Evolutionary conservation across 768 basidiomycete genomes (phyloP).

Genomic region (Lactifluus pinguis): DNA sequence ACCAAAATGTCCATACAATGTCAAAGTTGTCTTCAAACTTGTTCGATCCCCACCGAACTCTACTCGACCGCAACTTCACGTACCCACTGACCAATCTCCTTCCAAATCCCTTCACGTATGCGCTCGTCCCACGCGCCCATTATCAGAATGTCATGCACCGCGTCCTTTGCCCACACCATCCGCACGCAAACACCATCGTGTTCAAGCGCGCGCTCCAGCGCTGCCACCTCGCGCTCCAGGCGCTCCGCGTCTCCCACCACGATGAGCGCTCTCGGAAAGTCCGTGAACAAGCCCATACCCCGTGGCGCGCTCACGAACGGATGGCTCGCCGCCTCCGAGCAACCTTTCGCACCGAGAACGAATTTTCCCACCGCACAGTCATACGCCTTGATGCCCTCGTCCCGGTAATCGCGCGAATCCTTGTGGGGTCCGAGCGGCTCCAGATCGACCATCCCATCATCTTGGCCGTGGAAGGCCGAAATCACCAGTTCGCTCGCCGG

Average conservation of each 20-base stretch:
- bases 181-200: constrained; percentile 20
- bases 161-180: constrained; percentile 20
- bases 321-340: constrained; percentile 17
- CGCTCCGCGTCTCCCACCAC: constrained; percentile 45
- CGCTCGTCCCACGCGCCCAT: constrained; percentile 18
- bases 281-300: constrained; percentile 36
- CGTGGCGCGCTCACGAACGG: constrained; percentile 25
- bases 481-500: constrained; percentile 29
- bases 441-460: constrained; percentile 23
- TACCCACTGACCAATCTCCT: constrained; percentile 16
- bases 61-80: constrained; percentile 7
- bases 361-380: constrained; percentile 23
- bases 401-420: constrained; percentile 18
- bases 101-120: constrained; percentile 18
- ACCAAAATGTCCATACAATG: too few species aligned
- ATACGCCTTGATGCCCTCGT: constrained; percentile 19
- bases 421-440: constrained; percentile 22
- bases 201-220: constrained; percentile 16
- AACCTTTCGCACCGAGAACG: neutral
- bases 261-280: constrained; percentile 37
- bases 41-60: neutral
- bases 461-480: constrained; percentile 26
- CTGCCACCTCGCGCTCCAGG: constrained; percentile 38
- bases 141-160: constrained; percentile 17
- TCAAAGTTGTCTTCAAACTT: too few species aligned